Percentiles rank a stretch among this genome's conserved stretches.
These are phyloP conservation scores for Phytophthora sansomeana DNA, from an alignment of 352 stramenopile species.

Conservation along the genomic window DNA sequence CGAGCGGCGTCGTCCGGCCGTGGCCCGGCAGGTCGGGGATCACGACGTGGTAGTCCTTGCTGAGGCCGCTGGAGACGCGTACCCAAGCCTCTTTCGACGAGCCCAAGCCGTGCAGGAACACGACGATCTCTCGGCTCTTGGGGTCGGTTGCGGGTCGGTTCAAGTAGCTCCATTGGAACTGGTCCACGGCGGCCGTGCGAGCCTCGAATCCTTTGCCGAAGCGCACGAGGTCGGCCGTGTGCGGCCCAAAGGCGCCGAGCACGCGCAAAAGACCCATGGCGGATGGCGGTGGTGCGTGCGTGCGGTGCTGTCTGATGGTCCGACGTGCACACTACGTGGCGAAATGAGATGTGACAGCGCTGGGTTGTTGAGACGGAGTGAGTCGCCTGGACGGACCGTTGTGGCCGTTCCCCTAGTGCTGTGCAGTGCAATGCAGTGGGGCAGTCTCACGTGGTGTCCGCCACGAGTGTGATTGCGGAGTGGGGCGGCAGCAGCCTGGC, in stretches of 20 bases:
- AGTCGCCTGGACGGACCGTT: conserved; percentile 25
- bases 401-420: background rate
- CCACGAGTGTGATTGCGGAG: conserved; percentile 24
- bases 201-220: conserved; percentile 56
- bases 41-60: conserved; percentile 56
- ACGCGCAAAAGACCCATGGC: conserved; percentile 31
- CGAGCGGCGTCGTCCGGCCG: conserved; percentile 58
- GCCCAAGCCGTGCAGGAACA: conserved; percentile 75
- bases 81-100: conserved; percentile 74
- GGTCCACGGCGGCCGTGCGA: conserved; percentile 45
- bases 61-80: conserved; percentile 48
- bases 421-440: conserved; percentile 1
- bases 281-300: too few relatives aligned
- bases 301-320: conserved; percentile 12
- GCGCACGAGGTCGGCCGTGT: conserved; percentile 47
- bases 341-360: conserved; percentile 33
- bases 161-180: conserved; percentile 79
- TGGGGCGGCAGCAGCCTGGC: conserved; percentile 21
- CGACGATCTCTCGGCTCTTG: conserved; percentile 50
- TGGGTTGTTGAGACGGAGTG: conserved; percentile 29
- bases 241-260: conserved; percentile 28
- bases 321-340: conserved; percentile 17
- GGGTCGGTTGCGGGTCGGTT: conserved; percentile 37
- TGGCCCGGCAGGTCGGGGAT: conserved; percentile 74
- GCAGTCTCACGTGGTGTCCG: conserved; percentile 12